A percentile compares a stretch with the other conserved stretches of the same genome.
These are phyloP conservation scores for Erucastrum elatum DNA, from an alignment of 345 rosid genomes.

Conservation along the genomic window DNA sequence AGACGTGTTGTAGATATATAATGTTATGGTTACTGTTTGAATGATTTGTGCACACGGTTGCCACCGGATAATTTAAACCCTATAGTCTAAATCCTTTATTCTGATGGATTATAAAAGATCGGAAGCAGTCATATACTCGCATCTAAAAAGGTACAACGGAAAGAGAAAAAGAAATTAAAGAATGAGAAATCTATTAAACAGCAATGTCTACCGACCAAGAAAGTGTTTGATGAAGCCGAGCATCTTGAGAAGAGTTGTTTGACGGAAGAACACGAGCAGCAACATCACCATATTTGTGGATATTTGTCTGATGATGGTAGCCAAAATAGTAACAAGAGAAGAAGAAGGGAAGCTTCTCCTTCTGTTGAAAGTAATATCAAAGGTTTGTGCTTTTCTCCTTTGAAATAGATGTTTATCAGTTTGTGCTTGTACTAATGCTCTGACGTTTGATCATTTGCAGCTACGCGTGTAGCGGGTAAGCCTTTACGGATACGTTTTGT, in stretches of 20 bases:
- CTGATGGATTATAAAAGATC: slow-evolving; percentile 43
- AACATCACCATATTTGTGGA: slow-evolving; percentile 27
- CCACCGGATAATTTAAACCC: neutral
- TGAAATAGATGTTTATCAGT: neutral
- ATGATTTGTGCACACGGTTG: neutral
- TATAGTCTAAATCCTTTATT: slow-evolving; percentile 40
- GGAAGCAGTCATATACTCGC: slow-evolving; percentile 10
- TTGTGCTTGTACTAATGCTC: neutral
- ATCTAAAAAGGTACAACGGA: slow-evolving; percentile 17
- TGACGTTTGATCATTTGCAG: neutral
- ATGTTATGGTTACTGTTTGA: too few species aligned
- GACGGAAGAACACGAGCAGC: too few species aligned
- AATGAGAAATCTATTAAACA: slow-evolving; percentile 10
- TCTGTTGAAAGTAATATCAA: slow-evolving; percentile 24
- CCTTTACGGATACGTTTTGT: slow-evolving; percentile 50
- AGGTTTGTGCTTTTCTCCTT: slow-evolving; percentile 27
- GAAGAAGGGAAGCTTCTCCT: slow-evolving; percentile 20
- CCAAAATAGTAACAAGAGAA: slow-evolving; percentile 48
- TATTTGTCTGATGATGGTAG: slow-evolving; percentile 54
- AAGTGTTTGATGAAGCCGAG: slow-evolving; percentile 30
- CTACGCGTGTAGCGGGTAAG: slow-evolving; percentile 43
- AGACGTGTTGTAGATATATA: slow-evolving; percentile 21
- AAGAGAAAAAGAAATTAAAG: slow-evolving; percentile 30
- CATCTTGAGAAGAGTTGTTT: slow-evolving; percentile 32
- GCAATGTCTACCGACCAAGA: slow-evolving; percentile 8